Evolutionary conservation across 768 basidiomycete species (phyloP).

Genomic region (Leucocoprinus sp.): DNA sequence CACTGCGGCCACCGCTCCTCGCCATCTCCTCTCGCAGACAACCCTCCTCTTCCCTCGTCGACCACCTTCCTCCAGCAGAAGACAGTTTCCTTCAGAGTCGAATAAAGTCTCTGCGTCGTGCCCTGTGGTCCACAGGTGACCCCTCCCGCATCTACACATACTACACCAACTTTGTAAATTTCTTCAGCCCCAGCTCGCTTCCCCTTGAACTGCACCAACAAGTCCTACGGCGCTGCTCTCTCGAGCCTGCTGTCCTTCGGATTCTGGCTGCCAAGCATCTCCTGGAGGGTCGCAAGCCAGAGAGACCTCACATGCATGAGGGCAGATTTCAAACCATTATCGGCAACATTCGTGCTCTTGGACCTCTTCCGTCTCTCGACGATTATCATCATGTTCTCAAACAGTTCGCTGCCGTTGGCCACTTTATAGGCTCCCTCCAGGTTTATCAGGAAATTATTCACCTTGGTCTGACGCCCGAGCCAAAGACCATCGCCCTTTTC

Average conservation of each 20-base stretch:
- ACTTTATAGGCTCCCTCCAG: conserved; percentile 48
- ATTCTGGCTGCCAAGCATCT: conserved; percentile 33
- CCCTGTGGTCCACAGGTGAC: conserved; percentile 26
- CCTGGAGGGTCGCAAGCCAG: conserved; percentile 26
- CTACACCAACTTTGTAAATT: conserved; percentile 50
- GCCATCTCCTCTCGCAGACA: conserved; percentile 3
- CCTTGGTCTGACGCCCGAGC: conserved; percentile 35
- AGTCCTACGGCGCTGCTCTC: conserved; percentile 62
- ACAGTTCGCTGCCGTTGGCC: conserved; percentile 72
- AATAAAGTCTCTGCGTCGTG: conserved; percentile 21
- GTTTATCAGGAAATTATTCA: conserved; percentile 53
- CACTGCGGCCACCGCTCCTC: conserved; percentile 2
- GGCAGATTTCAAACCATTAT: conserved; percentile 59
- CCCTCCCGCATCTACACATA: conserved; percentile 54
- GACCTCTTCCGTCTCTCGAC: conserved; percentile 38
- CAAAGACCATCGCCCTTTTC: conserved; percentile 53
- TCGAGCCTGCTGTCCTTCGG: conserved; percentile 37
- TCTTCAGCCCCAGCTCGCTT: conserved; percentile 38
- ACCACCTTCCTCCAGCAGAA: not conserved
- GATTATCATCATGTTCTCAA: conserved; percentile 73
- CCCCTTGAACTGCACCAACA: conserved; percentile 61
- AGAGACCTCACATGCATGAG: conserved; percentile 50
- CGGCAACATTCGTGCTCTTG: conserved; percentile 55
- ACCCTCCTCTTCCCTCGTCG: not conserved
- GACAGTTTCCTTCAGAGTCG: not conserved